A percentile compares a stretch with the other conserved stretches of the same genome.
These are phyloP conservation scores for Linum trigynum DNA, from an alignment of 345 rosid genomes.

Conservation along the genomic window DNA sequence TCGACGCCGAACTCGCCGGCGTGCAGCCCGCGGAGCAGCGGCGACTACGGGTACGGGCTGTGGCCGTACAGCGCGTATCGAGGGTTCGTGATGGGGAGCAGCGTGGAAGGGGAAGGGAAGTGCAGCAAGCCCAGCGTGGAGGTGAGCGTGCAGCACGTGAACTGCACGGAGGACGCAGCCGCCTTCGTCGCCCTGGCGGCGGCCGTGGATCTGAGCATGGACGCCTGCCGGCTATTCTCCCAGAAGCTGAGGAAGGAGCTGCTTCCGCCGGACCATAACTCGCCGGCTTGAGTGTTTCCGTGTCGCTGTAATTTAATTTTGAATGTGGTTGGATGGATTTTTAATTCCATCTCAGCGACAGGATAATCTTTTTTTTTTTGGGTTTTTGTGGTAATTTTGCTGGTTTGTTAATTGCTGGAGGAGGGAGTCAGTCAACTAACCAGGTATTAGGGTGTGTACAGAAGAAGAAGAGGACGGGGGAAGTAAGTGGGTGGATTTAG, in stretches of 20 bases:
- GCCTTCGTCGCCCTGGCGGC: constrained; percentile 87
- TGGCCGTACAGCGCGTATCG: constrained; percentile 57
- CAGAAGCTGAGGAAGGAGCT: constrained; percentile 80
- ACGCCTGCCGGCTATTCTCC: constrained; percentile 81
- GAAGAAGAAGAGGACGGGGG: background rate
- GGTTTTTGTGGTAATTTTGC: too few relatives aligned
- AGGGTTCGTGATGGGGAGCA: constrained; percentile 86
- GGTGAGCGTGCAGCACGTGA: constrained; percentile 88
- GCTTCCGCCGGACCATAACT: constrained; percentile 38
- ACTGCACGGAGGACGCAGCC: constrained; percentile 87
- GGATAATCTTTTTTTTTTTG: background rate
- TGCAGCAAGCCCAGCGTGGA: constrained; percentile 82
- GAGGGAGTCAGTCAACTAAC: background rate
- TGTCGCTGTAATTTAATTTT: background rate
- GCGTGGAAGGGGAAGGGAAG: constrained; percentile 76
- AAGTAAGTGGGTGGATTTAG: too few relatives aligned
- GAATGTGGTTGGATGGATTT: background rate
- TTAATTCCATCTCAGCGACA: background rate
- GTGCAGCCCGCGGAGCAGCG: constrained; percentile 72
- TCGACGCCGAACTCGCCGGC: constrained; percentile 46
- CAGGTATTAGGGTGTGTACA: background rate
- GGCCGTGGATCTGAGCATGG: constrained; percentile 84
- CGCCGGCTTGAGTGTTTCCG: constrained; percentile 8
- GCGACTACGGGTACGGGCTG: constrained; percentile 56
- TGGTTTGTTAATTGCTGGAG: background rate